phyloP scores from a whole-genome alignment of 2,329 filamentous ascomycete genomes.

The Coniella vitis region DNA sequence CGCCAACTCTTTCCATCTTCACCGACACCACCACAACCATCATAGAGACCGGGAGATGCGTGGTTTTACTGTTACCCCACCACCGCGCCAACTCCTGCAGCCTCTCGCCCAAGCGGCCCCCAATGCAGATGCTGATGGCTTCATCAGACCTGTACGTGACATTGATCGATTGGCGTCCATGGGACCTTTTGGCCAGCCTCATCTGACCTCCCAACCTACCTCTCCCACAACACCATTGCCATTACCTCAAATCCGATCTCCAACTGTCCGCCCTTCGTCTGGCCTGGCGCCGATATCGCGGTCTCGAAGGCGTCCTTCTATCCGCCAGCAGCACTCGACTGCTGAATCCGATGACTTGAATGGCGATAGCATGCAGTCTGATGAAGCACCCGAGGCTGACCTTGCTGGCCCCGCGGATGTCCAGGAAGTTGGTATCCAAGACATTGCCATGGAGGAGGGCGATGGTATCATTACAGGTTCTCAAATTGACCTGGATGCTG shows the following conservation, averaged over 20 bases:
- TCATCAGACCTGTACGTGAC: slow-evolving; percentile 75
- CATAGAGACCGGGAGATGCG: slow-evolving; percentile 44
- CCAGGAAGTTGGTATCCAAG: slow-evolving; percentile 77
- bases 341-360: slow-evolving; percentile 82
- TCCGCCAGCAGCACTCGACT: slow-evolving; percentile 86
- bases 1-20: slow-evolving; percentile 44
- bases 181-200: slow-evolving; percentile 60
- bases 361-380: slow-evolving; percentile 74
- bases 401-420: slow-evolving; percentile 77
- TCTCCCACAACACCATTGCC: slow-evolving; percentile 82
- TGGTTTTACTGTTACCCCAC: slow-evolving; percentile 38
- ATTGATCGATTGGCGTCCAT: slow-evolving; percentile 79
- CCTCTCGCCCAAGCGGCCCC: slow-evolving; percentile 61
- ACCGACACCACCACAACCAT: slow-evolving; percentile 41
- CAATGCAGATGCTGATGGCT: slow-evolving; percentile 64
- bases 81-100: slow-evolving; percentile 50
- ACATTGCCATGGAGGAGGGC: slow-evolving; percentile 71
- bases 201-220: slow-evolving; percentile 79
- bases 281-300: slow-evolving; percentile 46
- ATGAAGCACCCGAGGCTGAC: slow-evolving; percentile 68
- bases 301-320: slow-evolving; percentile 68
- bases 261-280: slow-evolving; percentile 47
- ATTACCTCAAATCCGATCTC: slow-evolving; percentile 54
- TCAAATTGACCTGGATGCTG: slow-evolving; percentile 67
- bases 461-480: slow-evolving; percentile 72